Base-by-base conservation (phyloP, 495 filamentous ascomycete species). In the Immersiella caudata region DNA sequence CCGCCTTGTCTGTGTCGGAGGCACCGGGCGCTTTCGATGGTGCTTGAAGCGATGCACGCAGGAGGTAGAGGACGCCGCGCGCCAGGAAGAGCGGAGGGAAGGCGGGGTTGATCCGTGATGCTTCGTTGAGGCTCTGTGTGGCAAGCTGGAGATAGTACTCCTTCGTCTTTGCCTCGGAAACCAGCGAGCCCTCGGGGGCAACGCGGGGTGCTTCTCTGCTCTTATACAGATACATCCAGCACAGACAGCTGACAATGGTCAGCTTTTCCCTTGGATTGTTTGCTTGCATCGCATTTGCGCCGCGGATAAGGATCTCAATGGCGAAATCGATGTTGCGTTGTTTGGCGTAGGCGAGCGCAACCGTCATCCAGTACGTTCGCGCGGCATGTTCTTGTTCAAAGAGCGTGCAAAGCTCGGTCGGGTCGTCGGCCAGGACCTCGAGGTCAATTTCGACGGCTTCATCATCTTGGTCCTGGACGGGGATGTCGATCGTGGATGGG, bases 321-420 rank as follows among this genome's bases (percentile, higher is more conserved):
- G 95, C 95, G 78, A 93, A 91, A 70, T 97, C 93, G 52, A 93
- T 85, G 79, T 96, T 94, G 46, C 89, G 87, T 77, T 96, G 93
- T 79, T 97, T 98, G 26, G 94, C 94, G 74, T 99, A 98, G n/a
- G 94, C 96, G 36, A 97, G 85, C 33, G 95, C 91, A 68, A 97
- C 93, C 16, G 91, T 93, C 83, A 98, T 93, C 95, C 95, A 99
- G 73, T 93, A 94, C 33, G 88, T 90, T 68, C 93, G 89, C 21
- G 90, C 90, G 2, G 93, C 92, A 66, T 88, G 87, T 75, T 98
- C 95, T 67, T 94, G 95, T 76, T 98, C 95, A 62, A 99, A 85
- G 49, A 98, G 83, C 1, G 91, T 93, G 79, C 95, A 98, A 11
- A 99, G 85, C 79, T 99, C 95, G 40, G 93, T 97, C 1, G 94